These are phyloP conservation scores for Mitragyna speciosa DNA, from an alignment of 257 asterid genomes.

Conservation along the genomic window DNA sequence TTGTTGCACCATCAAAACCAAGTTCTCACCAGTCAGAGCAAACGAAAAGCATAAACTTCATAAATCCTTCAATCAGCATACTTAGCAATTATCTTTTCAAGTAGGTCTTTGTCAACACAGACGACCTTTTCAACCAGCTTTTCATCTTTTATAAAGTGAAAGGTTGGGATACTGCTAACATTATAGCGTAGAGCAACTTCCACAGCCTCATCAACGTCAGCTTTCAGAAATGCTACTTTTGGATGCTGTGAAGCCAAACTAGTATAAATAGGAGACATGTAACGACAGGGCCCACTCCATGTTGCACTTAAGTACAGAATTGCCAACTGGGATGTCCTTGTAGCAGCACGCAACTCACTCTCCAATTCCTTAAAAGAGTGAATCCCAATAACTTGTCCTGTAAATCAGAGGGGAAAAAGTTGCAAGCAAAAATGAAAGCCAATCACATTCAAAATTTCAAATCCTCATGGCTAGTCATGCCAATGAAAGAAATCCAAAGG, in stretches of 20 bases:
- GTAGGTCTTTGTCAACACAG: slow-evolving; percentile 51
- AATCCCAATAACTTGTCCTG: slow-evolving; percentile 62
- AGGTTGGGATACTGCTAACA: slow-evolving; percentile 64
- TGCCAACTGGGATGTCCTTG: slow-evolving; percentile 48
- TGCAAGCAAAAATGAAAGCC: background rate
- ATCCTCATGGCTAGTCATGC: background rate
- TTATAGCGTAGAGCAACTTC: slow-evolving; percentile 58
- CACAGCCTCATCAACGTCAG: slow-evolving; percentile 59
- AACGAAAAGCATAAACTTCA: background rate
- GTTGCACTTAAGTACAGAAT: slow-evolving; percentile 74
- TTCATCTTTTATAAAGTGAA: slow-evolving; percentile 61
- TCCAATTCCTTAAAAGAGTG: slow-evolving; percentile 50
- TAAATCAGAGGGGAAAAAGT: background rate
- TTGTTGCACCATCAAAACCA: background rate
- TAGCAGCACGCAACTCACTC: slow-evolving; percentile 48
- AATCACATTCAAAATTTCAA: background rate
- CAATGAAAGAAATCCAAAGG: background rate
- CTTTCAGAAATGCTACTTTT: slow-evolving; percentile 57
- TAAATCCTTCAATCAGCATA: slow-evolving; percentile 34
- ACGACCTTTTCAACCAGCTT: slow-evolving; percentile 56
- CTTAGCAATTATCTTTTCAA: slow-evolving; percentile 57
- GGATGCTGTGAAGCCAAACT: slow-evolving; percentile 51
- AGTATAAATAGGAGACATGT: slow-evolving; percentile 52
- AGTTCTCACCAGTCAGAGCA: background rate
- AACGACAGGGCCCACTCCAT: slow-evolving; percentile 88